Evolutionary conservation across 768 basidiomycete species (phyloP).

Genomic region (Hericium erinaceus): DNA sequence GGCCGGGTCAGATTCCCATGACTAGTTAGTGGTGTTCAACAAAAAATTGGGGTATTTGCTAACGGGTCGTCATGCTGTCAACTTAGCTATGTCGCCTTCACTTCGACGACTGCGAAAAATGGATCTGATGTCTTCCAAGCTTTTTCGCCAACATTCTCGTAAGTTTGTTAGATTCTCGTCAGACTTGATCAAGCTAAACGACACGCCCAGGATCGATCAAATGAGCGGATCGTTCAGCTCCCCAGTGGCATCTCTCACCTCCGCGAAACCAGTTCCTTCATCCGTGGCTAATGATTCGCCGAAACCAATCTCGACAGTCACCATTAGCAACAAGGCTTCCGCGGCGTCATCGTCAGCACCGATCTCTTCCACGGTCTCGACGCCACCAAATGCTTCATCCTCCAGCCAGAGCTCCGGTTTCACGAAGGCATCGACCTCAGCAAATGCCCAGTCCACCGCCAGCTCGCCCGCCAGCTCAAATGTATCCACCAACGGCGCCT

Average conservation of each 20-base stretch:
- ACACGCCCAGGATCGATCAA: constrained; percentile 34
- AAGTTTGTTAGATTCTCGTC: constrained; percentile 13
- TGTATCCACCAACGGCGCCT: not conserved
- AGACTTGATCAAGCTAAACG: not conserved
- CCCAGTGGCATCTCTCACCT: constrained; percentile 41
- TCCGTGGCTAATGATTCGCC: constrained; percentile 18
- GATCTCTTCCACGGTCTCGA: not conserved
- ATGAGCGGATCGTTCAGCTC: constrained; percentile 53
- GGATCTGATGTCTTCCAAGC: constrained; percentile 24
- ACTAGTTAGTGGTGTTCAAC: constrained; percentile 38
- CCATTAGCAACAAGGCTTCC: not conserved
- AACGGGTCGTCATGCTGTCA: not conserved
- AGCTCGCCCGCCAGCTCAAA: not conserved
- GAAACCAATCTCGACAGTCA: not conserved
- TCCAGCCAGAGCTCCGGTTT: not conserved
- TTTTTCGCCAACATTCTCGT: constrained; percentile 54
- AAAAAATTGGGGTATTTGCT: not conserved
- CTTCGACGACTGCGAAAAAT: constrained; percentile 19
- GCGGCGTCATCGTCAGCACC: not conserved
- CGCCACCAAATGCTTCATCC: not conserved
- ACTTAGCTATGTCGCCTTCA: constrained; percentile 54
- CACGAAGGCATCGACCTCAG: constrained; percentile 2
- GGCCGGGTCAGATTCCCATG: constrained; percentile 46
- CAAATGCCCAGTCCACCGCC: not conserved
- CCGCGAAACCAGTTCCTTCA: constrained; percentile 31